Evolutionary conservation across 2,329 filamentous ascomycete species (phyloP), one percentile per base, ranked within the genome.

Genomic region (Fusarium beomiforme): DNA sequence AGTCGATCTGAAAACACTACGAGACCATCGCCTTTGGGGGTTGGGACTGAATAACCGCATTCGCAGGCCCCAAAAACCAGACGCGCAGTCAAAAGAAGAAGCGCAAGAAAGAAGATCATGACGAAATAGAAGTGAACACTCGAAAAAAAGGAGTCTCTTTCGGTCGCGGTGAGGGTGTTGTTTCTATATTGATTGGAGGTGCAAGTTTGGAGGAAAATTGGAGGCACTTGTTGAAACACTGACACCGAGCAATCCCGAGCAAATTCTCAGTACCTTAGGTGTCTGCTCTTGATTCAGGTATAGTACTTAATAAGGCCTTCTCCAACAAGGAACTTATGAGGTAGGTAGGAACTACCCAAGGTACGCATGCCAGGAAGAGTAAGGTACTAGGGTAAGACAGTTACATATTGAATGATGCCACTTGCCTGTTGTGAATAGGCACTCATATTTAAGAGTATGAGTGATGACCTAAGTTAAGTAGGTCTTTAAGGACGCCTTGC

Each of bases 1-100:
- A 93, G 80, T 14, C 90, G 77, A 65, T 94, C 89, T 5, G 91
- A 93, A 78, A 92, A 94, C 56, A 92, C 76, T 42, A 84, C 80
- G 49, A 79, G 75, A 7, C 77, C 71, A 31, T 81, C 80, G 47
- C 80, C 76, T n/a, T 82, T 84, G 41, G 60, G 31, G 9, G 84
- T 80, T 66, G 82, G 83, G 46, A 90, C 80, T 6, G 86, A 86
- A 79, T 93, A 95, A 55, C 92, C 93, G 77, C 93, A 95, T 74
- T 92, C 88, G 81, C 93, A 95, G 67, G 85, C 83, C 8, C 86
- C 85, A 17, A 64, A 61, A 7, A 63, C 69, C 31, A 76, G 51
- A 8, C 16, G 70, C 43, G 39, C 73, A 75, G 56, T 42, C 21
- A 58, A 10, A 50, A 58, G 37, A 34, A 77, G 19, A 13, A 69